phyloP scores from a whole-genome alignment of 2,329 filamentous ascomycete genomes.

The Microcyclospora pomicola region DNA sequence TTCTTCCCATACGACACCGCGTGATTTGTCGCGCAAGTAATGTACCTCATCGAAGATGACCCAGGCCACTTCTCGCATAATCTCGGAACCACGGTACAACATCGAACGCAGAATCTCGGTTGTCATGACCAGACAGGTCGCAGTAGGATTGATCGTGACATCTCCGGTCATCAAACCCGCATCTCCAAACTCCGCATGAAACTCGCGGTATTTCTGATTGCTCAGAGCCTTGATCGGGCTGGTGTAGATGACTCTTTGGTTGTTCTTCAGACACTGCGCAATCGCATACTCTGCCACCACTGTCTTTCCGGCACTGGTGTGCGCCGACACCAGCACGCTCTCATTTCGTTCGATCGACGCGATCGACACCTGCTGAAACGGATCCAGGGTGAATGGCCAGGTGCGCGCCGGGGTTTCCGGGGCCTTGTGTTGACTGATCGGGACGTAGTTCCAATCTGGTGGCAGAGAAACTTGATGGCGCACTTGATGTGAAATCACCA shows the following conservation, averaged over 20 bases:
- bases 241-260: constrained; percentile 97
- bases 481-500: constrained; percentile 91
- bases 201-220: constrained; percentile 98
- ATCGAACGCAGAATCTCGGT: constrained; percentile 98
- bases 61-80: constrained; percentile 98
- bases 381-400: constrained; percentile 86
- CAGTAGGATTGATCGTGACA: constrained; percentile 97
- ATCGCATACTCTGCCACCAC: constrained; percentile 98
- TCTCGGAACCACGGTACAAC: constrained; percentile 95
- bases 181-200: constrained; percentile 87
- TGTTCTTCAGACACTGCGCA: constrained; percentile 90
- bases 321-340: constrained; percentile 90
- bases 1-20: constrained; percentile 98
- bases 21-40: constrained; percentile 84
- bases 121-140: constrained; percentile 96
- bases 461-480: constrained; percentile 95
- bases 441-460: constrained; percentile 71
- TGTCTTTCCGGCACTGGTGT: constrained; percentile 95
- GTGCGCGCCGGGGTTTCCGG: constrained; percentile 70
- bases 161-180: constrained; percentile 98
- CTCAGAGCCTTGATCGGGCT: constrained; percentile 97
- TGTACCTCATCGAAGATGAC: constrained; percentile 98
- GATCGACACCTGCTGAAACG: constrained; percentile 91
- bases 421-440: constrained; percentile 88
- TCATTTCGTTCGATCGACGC: constrained; percentile 91